phyloP scores from a whole-genome alignment of 1,139 yeast species.

The Candida sojae region DNA sequence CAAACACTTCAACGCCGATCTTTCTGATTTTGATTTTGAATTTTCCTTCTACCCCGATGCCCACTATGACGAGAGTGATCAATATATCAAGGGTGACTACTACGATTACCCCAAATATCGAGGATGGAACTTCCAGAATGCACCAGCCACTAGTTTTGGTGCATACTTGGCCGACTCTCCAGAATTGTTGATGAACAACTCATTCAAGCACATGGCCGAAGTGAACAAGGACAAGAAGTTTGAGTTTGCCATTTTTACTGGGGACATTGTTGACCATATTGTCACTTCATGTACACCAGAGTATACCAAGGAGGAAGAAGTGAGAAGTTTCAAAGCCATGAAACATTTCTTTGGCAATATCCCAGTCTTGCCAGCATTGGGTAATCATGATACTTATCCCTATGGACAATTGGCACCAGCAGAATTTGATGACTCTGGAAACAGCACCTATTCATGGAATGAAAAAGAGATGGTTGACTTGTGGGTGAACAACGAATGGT shows the following conservation, averaged over 20 bases:
- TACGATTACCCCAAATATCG: slow-evolving; percentile 36
- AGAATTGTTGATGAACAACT: slow-evolving; percentile 55
- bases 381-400: background rate
- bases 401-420: background rate
- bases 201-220: slow-evolving; percentile 47
- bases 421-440: background rate
- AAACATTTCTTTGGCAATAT: background rate
- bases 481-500: slow-evolving; percentile 51
- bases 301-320: background rate
- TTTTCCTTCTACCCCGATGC: slow-evolving; percentile 16
- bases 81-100: slow-evolving; percentile 41
- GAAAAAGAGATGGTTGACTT: slow-evolving; percentile 58
- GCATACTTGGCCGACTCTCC: slow-evolving; percentile 67
- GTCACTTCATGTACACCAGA: background rate
- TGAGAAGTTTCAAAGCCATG: background rate
- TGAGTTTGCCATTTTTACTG: slow-evolving; percentile 67
- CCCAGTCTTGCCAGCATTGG: background rate
- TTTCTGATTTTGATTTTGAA: slow-evolving; percentile 33
- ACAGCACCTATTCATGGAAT: slow-evolving; percentile 61
- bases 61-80: slow-evolving; percentile 34
- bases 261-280: slow-evolving; percentile 64
- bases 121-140: slow-evolving; percentile 42
- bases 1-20: slow-evolving; percentile 19
- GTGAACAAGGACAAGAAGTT: slow-evolving; percentile 37
- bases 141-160: slow-evolving; percentile 64